Base-by-base conservation (phyloP, 2,329 filamentous ascomycete species). In the Aspergillus fijiensis region DNA sequence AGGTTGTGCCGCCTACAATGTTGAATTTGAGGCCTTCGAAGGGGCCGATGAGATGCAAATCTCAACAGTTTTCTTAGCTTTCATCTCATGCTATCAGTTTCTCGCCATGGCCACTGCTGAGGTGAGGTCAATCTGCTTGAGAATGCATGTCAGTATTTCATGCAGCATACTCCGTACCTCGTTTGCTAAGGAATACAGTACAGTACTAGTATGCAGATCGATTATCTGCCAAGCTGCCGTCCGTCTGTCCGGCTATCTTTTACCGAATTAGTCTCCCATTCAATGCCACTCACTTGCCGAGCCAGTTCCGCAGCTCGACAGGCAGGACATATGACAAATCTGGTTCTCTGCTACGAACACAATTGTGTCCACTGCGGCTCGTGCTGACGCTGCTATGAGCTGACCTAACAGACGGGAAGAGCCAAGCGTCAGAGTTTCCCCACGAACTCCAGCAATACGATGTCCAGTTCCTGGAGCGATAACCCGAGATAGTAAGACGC, bases 171-270 rank as follows among this genome's bases (percentile, higher is more conserved):
- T n/a, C 19, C 6, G 39, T 45, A 1, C 39, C 39, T 45, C 6
- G 39, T 45, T 35, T 16, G 11, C 33, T 16, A 16, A 35, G 14
- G n/a, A 19, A 29, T 29, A 29, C 27, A 29, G 27, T 29, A 29
- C 27, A 16, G 33, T 16, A 12, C 11, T n/a, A 11, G n/a, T 54
- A 16, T 25, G 42, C 42, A 55, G 55, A 57, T 57, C 55, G 55
- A 57, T 57, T 49, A 7, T 42, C 31, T 14, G 49, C 42, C 49
- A 47, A 53, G 49, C 56, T 42, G 39, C 49, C 42, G 33, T 55
- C 53, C 53, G 53, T 29, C 27, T 31, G 53, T 31, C 53, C 42
- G 45, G 16, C 39, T 14, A 53, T n/a, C 39, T 19, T 45, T 48
- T 31, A 31, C 53, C 42, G 21, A 42, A 49, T 53, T 39, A 42